Base-by-base conservation (phyloP, 2,329 filamentous ascomycete genomes). In the Lithohypha guttulata region DNA sequence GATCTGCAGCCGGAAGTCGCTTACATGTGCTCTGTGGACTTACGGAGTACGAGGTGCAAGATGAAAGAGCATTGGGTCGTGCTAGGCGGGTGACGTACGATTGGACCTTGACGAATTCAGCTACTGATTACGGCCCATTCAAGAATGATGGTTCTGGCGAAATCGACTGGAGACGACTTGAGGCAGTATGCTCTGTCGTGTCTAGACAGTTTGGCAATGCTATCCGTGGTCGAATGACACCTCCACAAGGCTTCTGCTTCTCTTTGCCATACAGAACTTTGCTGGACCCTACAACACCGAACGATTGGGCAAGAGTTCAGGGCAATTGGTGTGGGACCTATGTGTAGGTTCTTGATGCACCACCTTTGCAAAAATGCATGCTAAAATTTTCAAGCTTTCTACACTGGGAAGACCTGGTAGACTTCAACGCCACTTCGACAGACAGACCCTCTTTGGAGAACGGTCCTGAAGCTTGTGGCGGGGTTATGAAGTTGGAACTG, bases 291-390 rank as follows among this genome's bases (percentile, higher is more conserved):
- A 47, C 40, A 3, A 25, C 15, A 5, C 48, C 50, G 1, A 27
- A 42, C 18, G 50, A 53, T 31, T 53, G 50, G 50, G 50, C 50
- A 3, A 25, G 49, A 1, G 47, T 48, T 26, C 43, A 42, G 3
- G 50, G 50, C 4, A 10, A 34, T 6, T 53, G 49, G 50, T 21
- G 50, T 9, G 50, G 50, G 3, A 53, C 49, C 9, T 53, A 51
- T 21, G 41, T 46, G 2, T 28, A 28, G 15, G 26, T 28, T 4
- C 26, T 6, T n/a, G n/a, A n/a, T n/a, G n/a, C n/a, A n/a, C n/a
- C n/a, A n/a, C n/a, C n/a, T n/a, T n/a, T n/a, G n/a, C n/a, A n/a
- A n/a, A n/a, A n/a, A n/a, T n/a, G n/a, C n/a, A n/a, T n/a, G n/a
- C n/a, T n/a, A n/a, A n/a, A n/a, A n/a, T n/a, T n/a, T n/a, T n/a